Base-by-base conservation (phyloP, 2,329 filamentous ascomycete species). In the Davidsoniella australis region DNA sequence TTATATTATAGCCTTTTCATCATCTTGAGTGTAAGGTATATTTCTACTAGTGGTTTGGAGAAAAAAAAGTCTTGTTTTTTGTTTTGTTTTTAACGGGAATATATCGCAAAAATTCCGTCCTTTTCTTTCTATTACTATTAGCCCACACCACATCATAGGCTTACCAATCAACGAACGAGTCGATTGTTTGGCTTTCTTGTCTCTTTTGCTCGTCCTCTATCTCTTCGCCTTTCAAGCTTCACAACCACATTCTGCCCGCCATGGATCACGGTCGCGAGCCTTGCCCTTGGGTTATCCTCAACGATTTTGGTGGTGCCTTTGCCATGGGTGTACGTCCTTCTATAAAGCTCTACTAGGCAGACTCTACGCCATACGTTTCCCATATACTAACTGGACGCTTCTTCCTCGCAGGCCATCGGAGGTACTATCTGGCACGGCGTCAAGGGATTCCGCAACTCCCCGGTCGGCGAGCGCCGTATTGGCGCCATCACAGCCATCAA, bases 231-330 rank as follows among this genome's bases (percentile, higher is more conserved):
- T 39, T 23, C 7, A 29, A 45, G 18, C 29, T 23, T 26, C 47
- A 52, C 23, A 49, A 17, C 40, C 9, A 18, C 14, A 23, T 44
- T 29, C 7, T 37, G 26, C 16, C 39, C 45, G 55, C 57, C 48
- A 91, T 94, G 83, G 89, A 98, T 78, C 91, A 96, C 73, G 83
- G 85, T 56, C 78, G 91, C 70, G 91, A 96, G 68, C 91, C 91
- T 55, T 96, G 91, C 68, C 91, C 91, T 50, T 96, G 82, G 81
- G 88, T 96, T 61, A 84, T 91, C 56, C 75, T 96, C 57, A 94
- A 88, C 68, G 91, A 98, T 70, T 96, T 96, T 64, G 91, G 91
- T 55, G 91, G 91, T 68, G 91, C 89, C 51, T 95, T 96, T 61
- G 81, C 77, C 63, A 96, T 95, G 89, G 89, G 89, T 59, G 86